phyloP scores from a whole-genome alignment of 225 moss, liverwort and hornwort genomes.

The Thuidium tamariscinum region DNA sequence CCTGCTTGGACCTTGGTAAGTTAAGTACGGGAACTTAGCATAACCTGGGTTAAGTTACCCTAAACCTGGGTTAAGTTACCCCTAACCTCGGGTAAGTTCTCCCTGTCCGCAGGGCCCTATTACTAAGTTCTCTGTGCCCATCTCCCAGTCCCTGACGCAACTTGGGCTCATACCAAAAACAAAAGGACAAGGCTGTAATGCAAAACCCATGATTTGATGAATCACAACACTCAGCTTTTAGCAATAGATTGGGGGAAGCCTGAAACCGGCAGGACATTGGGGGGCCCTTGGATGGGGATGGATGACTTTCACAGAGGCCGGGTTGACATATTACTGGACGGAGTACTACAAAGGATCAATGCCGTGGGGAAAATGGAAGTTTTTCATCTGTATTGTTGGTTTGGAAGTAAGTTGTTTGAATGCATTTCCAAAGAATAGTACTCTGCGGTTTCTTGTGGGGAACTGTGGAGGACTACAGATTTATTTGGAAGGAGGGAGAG shows the following conservation, averaged over 20 bases:
- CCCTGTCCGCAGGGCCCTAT: too few relatives aligned
- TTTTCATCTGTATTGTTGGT: neutral
- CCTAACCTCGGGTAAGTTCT: neutral
- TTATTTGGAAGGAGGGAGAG: neutral
- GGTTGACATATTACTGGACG: too few relatives aligned
- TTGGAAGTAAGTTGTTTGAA: too few relatives aligned
- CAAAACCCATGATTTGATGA: rapidly evolving
- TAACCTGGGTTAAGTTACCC: too few relatives aligned
- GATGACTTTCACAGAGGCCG: too few relatives aligned
- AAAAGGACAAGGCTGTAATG: neutral
- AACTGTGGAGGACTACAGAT: rapidly evolving
- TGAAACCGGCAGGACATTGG: too few relatives aligned
- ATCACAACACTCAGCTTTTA: neutral
- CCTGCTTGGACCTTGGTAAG: neutral
- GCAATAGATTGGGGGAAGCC: neutral
- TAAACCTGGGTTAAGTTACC: neutral
- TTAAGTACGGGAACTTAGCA: too few relatives aligned
- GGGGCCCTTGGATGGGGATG: neutral
- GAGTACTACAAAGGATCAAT: too few relatives aligned
- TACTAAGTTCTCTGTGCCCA: neutral
- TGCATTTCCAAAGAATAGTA: neutral
- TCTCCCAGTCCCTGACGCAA: neutral
- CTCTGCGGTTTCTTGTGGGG: rapidly evolving
- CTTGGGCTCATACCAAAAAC: neutral
- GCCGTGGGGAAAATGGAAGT: rapidly evolving